A percentile compares a stretch with the other conserved stretches of the same genome.
Conservation (phyloP, 2,329 filamentous ascomycete genomes). For the Aspergillus fumigatus region DNA sequence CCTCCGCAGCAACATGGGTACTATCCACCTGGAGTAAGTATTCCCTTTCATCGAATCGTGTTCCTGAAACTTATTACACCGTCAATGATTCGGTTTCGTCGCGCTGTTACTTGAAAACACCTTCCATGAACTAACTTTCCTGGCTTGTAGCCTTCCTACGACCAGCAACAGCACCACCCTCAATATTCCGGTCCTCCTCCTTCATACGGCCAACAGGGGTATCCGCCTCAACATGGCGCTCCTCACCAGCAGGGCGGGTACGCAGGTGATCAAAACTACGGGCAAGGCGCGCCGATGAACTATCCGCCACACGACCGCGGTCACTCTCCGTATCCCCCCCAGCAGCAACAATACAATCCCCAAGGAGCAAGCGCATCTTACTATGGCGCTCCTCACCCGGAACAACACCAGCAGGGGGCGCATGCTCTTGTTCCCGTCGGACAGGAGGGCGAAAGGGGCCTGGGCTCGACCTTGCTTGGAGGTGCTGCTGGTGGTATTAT, state of each 20-base stretch:
- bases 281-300: constrained; percentile 15
- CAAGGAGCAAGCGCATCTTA: constrained; percentile 29
- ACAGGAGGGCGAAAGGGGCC: constrained; percentile 30
- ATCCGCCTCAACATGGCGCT: constrained; percentile 9
- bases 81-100: background rate
- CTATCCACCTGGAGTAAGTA: constrained; percentile 24
- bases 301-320: constrained; percentile 21
- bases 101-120: background rate
- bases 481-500: constrained; percentile 34
- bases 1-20: constrained; percentile 21
- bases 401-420: constrained; percentile 15
- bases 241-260: constrained; percentile 13
- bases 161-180: constrained; percentile 14
- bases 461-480: constrained; percentile 35
- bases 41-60: background rate
- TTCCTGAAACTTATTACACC: background rate
- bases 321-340: constrained; percentile 24
- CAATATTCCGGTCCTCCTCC: constrained; percentile 16
- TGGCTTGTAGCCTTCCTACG: constrained; percentile 8
- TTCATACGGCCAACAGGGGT: constrained; percentile 17
- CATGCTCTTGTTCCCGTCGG: constrained; percentile 15
- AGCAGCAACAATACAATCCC: constrained; percentile 19
- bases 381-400: constrained; percentile 22
- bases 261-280: constrained; percentile 17
- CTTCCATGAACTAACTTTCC: background rate